A percentile compares a stretch with the other conserved stretches of the same genome.
Evolutionary conservation across 345 rosid species (phyloP).

Genomic region (Populus davidiana): DNA sequence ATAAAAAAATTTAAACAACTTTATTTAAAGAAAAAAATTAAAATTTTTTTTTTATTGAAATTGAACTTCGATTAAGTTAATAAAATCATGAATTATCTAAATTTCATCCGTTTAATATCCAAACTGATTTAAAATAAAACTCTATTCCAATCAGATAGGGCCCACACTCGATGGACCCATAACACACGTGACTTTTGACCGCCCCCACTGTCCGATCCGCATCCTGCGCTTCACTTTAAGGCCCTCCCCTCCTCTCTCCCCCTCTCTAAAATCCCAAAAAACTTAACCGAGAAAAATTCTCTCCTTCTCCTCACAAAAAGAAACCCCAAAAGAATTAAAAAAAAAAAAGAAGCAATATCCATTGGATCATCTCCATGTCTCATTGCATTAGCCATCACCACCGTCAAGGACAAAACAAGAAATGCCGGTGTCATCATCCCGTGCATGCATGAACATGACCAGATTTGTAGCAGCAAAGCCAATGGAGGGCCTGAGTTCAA

Average conservation of each 20-base stretch:
- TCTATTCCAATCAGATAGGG: not conserved
- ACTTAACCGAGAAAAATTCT: not conserved
- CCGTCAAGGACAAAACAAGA: conserved; percentile 29
- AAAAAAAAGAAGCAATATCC: conserved; percentile 23
- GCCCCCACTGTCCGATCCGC: conserved; percentile 7
- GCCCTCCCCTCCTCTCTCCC: conserved; percentile 12
- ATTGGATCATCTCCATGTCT: conserved; percentile 27
- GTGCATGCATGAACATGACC: conserved; percentile 31
- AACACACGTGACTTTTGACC: conserved; percentile 15
- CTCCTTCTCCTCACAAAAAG: not conserved
- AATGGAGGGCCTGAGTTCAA: not conserved
- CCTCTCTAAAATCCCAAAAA: not conserved
- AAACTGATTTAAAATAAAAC: no score
- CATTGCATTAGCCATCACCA: conserved; percentile 18
- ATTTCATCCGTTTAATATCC: no score
- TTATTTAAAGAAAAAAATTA: no score
- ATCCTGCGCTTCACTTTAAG: conserved; percentile 26
- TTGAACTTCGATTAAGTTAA: no score
- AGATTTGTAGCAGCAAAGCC: not conserved
- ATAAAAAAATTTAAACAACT: no score
- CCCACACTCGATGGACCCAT: no score
- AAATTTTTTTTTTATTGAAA: no score
- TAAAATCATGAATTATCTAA: no score
- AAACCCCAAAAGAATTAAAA: not conserved
- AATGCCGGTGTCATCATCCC: conserved; percentile 31